phyloP scores from a whole-genome alignment of 139 green algal genomes.

The Chlamydomonas schloesseri region DNA sequence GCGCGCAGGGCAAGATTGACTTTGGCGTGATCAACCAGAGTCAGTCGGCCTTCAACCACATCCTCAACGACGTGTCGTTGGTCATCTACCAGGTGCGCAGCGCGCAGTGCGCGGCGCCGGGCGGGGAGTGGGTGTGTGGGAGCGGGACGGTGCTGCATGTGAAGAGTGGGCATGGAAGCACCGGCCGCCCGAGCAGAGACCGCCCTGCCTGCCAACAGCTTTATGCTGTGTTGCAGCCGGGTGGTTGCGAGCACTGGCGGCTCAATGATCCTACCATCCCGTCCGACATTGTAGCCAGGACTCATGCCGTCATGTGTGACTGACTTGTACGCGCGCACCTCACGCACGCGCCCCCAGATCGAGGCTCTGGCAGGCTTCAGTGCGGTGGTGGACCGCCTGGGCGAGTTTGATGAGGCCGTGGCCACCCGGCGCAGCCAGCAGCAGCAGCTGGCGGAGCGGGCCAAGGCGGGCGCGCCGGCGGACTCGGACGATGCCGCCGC shows the following conservation, averaged over 20 bases:
- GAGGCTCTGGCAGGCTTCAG: conserved; percentile 82
- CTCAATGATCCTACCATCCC: no score
- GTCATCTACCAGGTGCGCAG: conserved; percentile 91
- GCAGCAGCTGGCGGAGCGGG: neutral
- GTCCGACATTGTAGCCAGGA: no score
- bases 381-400: conserved; percentile 93
- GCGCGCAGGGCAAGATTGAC: conserved; percentile 91
- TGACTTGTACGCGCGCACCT: no score
- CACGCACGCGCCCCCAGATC: conserved; percentile 74
- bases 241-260: no score
- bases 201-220: no score
- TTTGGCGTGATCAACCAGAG: conserved; percentile 99
- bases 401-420: conserved; percentile 85
- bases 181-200: no score
- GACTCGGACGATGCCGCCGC: neutral
- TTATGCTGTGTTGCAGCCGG: no score
- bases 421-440: conserved; percentile 28
- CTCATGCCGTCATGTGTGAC: no score
- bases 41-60: conserved; percentile 95
- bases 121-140: neutral
- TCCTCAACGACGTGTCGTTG: conserved; percentile 94
- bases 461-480: neutral
- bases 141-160: no score
- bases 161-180: no score
- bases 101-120: neutral